These are phyloP conservation scores for Suaeda aralocaspica DNA, from an alignment of 148 eudicot species.

Conservation along the genomic window DNA sequence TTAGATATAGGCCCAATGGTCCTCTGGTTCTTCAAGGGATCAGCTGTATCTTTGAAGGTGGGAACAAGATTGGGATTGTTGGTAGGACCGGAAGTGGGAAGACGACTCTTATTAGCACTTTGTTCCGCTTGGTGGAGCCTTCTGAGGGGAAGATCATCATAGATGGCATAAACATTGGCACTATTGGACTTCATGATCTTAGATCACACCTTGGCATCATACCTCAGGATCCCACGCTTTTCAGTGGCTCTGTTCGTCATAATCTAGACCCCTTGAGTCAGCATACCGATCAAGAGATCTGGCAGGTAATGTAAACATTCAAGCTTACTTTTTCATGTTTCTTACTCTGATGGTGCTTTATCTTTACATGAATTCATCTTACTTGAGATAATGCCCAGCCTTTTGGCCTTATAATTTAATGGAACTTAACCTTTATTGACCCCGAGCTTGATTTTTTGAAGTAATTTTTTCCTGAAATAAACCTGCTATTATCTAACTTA, in stretches of 20 bases:
- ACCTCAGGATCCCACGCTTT: slow-evolving; percentile 58
- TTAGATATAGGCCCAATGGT: slow-evolving; percentile 41
- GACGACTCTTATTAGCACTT: slow-evolving; percentile 45
- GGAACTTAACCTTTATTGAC: too few relatives aligned
- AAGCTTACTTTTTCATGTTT: not conserved
- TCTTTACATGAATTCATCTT: too few relatives aligned
- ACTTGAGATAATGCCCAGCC: too few relatives aligned
- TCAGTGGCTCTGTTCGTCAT: slow-evolving; percentile 45
- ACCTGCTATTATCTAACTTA: not conserved
- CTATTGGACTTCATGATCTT: slow-evolving; percentile 57
- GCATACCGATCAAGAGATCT: slow-evolving; percentile 49
- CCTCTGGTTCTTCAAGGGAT: slow-evolving; percentile 52
- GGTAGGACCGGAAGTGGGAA: slow-evolving; percentile 67
- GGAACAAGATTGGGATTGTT: slow-evolving; percentile 52
- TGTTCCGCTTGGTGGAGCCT: slow-evolving; percentile 60
- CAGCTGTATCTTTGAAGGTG: slow-evolving; percentile 47
- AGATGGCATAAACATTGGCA: slow-evolving; percentile 39
- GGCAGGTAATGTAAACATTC: slow-evolving; percentile 33
- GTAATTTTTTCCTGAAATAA: too few relatives aligned
- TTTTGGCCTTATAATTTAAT: too few relatives aligned
- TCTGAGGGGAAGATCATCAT: slow-evolving; percentile 45
- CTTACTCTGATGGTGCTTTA: too few relatives aligned
- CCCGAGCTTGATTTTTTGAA: too few relatives aligned
- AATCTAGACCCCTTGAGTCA: slow-evolving; percentile 53
- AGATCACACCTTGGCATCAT: slow-evolving; percentile 52